phyloP scores from a whole-genome alignment of 129 eudicot genomes.

The Chrysanthemum lavandulifolium region DNA sequence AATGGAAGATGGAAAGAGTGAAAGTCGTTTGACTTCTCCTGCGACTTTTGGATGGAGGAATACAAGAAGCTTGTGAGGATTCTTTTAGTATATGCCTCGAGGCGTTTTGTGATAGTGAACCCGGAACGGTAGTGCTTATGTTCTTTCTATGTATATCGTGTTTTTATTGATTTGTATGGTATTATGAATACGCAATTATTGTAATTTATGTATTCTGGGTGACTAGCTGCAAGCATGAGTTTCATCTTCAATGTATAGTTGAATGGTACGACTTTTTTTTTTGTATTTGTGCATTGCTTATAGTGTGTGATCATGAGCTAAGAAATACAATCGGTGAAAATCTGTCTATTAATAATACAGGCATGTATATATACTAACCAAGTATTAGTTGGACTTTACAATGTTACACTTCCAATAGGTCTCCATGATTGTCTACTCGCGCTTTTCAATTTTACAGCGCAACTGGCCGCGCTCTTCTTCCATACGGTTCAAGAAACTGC shows the following conservation, averaged over 20 bases:
- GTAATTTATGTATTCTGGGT: constrained; percentile 36
- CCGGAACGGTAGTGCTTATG: constrained; percentile 47
- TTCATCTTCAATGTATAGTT: constrained; percentile 84
- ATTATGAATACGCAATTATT: neutral
- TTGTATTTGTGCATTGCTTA: neutral
- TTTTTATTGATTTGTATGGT: constrained; percentile 5
- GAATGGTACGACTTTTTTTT: constrained; percentile 56
- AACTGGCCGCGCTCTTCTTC: no score
- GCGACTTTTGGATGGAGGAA: constrained; percentile 89
- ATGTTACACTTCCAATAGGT: no score
- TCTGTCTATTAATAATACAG: no score
- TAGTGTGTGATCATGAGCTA: neutral
- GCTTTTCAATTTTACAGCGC: no score
- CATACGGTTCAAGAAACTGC: no score
- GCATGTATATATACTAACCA: no score
- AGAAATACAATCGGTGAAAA: no score
- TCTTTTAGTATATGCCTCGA: constrained; percentile 90
- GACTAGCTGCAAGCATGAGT: constrained; percentile 83
- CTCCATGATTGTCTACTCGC: no score
- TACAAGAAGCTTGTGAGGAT: constrained; percentile 88
- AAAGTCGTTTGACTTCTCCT: constrained; percentile 59
- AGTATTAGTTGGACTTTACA: no score
- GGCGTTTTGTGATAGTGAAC: constrained; percentile 65
- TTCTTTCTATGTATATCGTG: neutral
- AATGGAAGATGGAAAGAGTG: constrained; percentile 58